Evolutionary conservation across 768 basidiomycete species (phyloP), one percentile per base, ranked within the genome.

Genomic region (Tubosaeta sp.): DNA sequence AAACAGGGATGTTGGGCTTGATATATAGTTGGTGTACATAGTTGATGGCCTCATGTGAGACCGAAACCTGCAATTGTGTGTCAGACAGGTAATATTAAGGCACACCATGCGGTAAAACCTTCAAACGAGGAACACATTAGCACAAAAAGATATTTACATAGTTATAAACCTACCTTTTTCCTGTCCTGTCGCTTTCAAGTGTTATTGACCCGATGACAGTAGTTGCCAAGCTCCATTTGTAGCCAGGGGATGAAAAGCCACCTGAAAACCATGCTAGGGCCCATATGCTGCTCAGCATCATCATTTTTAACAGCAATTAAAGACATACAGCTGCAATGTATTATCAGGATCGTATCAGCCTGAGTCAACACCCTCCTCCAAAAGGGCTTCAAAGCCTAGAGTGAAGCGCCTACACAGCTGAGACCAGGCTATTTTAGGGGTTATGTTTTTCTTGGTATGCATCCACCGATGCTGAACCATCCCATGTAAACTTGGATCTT

Each of bases 391-490:
- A 57, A 73, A 76, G 0, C 72, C 72, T 1, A 67, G 71, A 0
- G 68, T 50, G 44, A 68, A 78, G 0, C 58, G 31, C 0, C 55
- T 48, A 0, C 67, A 56, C 1, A 76, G 43, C 4, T 52, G 46
- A 3, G 73, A 72, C 79, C 79, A 81, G 0, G 53, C 55, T 0
- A 70, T 72, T 52, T 80, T 76, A 0, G 73, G 63, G 52, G 70
- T 75, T 41, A 79, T 59, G 44, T 80, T 81, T 2, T 59, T 68
- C 33, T 76, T 70, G 0, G 59, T 48, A 0, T 55, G 49, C 62
- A 61, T 71, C 61, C 71, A 80, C 0, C 65, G 57, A 44, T 81
- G 78, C 47, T 79, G 78, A 0, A 76, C 46, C 0, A 69, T 73
- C 0, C 64, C 72, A 0, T 9, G 6, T 0, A 81, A 64, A 0